Evolutionary conservation across 1,139 yeast species (phyloP), one percentile per base, ranked within the genome.

Genomic region (Insectozyma bohioensis): DNA sequence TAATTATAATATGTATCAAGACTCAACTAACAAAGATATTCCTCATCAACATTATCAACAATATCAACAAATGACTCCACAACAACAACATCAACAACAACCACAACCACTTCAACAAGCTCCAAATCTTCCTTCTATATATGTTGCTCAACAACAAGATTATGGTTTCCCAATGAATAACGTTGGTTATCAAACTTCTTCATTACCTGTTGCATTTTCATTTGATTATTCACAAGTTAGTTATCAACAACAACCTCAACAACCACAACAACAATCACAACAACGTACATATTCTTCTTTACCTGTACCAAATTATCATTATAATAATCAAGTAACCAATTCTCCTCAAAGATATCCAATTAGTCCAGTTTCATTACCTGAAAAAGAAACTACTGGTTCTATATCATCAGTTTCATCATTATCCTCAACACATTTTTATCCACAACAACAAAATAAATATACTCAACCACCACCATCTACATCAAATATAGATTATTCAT

Each of bases 401-500:
- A 17, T 25, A 14, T 27, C 35, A 5, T 28, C 37, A 6, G 19
- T 22, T 14, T 25, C 35, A 3, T 36, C 41, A 4, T 11, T 22
- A 9, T 4, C 24, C 13, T 30, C 31, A 10, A 6, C 28, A 27
- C 27, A 20, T 11, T 10, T 19, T 12, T 33, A 24, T 17, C 28
- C 17, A 12, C 16, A 25, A 20, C 32, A 19, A 11, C 32, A 27
- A 15, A 24, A 20, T 6, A 31, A 27, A 12, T 33, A 33, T 17
- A 22, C 24, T 8, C 20, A 28, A 3, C 17, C 28, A 4, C 31
- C 30, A 15, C 17, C 38, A 20, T 24, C 36, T 11, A 11, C 39
- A 12, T 13, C 38, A 12, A 27, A 34, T 13, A 63, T 66, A 21
- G 70, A 67, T 40, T 66, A 65, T 43, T 53, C 63, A 10, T 60